Evolutionary conservation across 257 asterid genomes (phyloP), one percentile per base, ranked within the genome.

Genomic region (Schizonepeta tenuifolia): DNA sequence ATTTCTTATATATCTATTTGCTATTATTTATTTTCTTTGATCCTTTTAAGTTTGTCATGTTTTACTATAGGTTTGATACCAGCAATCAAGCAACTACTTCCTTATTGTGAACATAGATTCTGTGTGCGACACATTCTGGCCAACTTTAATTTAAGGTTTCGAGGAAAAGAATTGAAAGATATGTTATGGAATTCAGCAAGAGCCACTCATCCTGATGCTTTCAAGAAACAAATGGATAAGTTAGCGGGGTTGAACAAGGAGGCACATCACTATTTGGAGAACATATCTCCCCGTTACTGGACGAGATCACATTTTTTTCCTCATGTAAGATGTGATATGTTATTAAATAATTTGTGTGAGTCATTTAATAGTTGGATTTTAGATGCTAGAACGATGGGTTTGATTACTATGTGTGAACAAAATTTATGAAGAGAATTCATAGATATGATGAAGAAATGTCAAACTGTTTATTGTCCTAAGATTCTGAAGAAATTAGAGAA

Each of bases 381-480:
- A 8, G 65, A 58, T 28, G 65, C 65, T 14, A 58, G 43, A 26
- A 58, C 65, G 28, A 58, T 28, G 43, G 65, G 65, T 4, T 9
- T 58, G 36, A 6, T 58, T 58, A 58, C 41, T 58, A 58, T 58
- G 65, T 58, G 21, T 28, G 65, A 58, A 58, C 65, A 58, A 57
- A 59, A 4, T 21, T 31, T 6, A 31, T 28, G 44, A 59, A 31
- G 31, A 59, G 43, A 33, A 59, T 28, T 7, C 65, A 31, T 13
- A 15, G 63, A 56, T 56, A 11, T 1, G 26, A 56, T 56, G 40
- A 22, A 3, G 63, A 56, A 24, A 56, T 56, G 18, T 12, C 14
- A 24, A 24, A 22, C 63, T 56, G 18, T 24, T 56, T 56, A 56
- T 24, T 56, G 36, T 56, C 38, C 38, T 2, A 56, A 56, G 63